phyloP scores from a whole-genome alignment of 2,329 filamentous ascomycete species.

The Macrophomina phaseolina region DNA sequence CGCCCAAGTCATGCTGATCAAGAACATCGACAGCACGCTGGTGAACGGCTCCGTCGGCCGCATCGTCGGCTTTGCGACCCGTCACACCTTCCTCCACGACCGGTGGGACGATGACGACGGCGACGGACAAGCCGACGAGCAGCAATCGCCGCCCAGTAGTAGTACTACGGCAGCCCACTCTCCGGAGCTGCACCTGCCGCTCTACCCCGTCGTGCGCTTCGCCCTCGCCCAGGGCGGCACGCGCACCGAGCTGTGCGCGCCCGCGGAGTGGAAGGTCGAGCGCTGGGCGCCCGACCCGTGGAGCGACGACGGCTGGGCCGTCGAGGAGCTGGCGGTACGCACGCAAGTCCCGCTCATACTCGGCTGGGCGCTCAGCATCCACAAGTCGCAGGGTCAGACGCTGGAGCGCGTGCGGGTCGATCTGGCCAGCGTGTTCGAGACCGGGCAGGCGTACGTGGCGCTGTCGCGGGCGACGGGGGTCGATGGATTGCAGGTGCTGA shows the following conservation, averaged over 20 bases:
- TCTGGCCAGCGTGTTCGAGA: constrained; percentile 58
- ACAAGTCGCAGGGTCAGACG: constrained; percentile 67
- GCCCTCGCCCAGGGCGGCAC: not conserved
- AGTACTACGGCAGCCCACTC: not conserved
- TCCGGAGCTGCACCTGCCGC: constrained; percentile 31
- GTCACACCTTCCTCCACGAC: not conserved
- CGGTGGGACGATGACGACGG: not conserved
- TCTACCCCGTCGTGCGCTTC: constrained; percentile 6
- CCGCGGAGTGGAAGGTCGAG: not conserved
- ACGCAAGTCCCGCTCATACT: constrained; percentile 66
- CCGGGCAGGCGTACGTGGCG: constrained; percentile 68
- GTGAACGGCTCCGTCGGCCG: constrained; percentile 45
- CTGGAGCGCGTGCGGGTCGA: constrained; percentile 64
- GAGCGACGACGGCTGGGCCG: not conserved
- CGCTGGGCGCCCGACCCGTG: not conserved
- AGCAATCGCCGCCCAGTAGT: not conserved
- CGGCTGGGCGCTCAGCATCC: constrained; percentile 68
- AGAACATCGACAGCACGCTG: constrained; percentile 34
- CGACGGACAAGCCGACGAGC: not conserved
- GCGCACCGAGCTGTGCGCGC: not conserved
- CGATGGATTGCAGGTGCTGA: constrained; percentile 21
- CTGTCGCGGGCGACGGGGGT: constrained; percentile 12
- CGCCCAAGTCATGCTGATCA: constrained; percentile 21
- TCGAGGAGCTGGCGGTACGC: constrained; percentile 53
- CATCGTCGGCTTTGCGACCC: constrained; percentile 40